Percentiles rank a stretch among this genome's conserved stretches.
Conservation (phyloP, 2,329 filamentous ascomycete genomes). For the Apiospora phragmitis region DNA sequence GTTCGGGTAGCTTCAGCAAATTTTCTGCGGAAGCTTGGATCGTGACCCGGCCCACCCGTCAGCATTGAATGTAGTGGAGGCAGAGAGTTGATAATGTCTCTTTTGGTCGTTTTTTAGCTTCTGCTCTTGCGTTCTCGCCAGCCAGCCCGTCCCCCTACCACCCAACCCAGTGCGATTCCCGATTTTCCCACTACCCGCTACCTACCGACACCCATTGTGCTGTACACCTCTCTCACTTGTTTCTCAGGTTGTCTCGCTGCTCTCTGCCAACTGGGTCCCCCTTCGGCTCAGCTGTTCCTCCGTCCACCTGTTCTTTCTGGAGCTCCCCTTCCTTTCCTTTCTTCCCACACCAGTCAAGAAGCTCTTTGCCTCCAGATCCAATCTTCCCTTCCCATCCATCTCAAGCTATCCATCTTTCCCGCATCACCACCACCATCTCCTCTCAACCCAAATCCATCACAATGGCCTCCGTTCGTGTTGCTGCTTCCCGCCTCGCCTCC, state of each 20-base stretch:
- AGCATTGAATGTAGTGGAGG: slow-evolving; percentile 10
- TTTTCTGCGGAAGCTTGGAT: slow-evolving; percentile 27
- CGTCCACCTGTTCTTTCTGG: slow-evolving; percentile 19
- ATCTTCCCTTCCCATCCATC: slow-evolving; percentile 25
- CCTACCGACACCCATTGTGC: not conserved
- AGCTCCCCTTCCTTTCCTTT: slow-evolving; percentile 32
- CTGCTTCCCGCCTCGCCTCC: slow-evolving; percentile 75
- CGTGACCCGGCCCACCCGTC: slow-evolving; percentile 21
- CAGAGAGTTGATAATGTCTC: slow-evolving; percentile 9
- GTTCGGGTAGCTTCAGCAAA: slow-evolving; percentile 32
- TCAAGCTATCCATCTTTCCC: slow-evolving; percentile 32
- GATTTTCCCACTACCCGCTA: slow-evolving; percentile 1
- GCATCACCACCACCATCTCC: slow-evolving; percentile 36
- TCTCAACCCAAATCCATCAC: slow-evolving; percentile 48
- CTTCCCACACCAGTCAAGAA: slow-evolving; percentile 27
- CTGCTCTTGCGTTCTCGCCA: slow-evolving; percentile 5
- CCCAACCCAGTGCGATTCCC: not conserved
- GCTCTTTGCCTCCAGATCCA: slow-evolving; percentile 29
- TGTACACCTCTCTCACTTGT: not conserved
- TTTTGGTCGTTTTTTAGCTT: not conserved
- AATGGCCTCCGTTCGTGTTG: slow-evolving; percentile 79
- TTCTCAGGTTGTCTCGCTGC: no score
- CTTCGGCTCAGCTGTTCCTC: slow-evolving; percentile 13
- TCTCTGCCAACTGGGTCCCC: slow-evolving; percentile 6
- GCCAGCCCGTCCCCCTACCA: not conserved